Base-by-base conservation (phyloP, 257 asterid genomes). In the Gentiana straminea region DNA sequence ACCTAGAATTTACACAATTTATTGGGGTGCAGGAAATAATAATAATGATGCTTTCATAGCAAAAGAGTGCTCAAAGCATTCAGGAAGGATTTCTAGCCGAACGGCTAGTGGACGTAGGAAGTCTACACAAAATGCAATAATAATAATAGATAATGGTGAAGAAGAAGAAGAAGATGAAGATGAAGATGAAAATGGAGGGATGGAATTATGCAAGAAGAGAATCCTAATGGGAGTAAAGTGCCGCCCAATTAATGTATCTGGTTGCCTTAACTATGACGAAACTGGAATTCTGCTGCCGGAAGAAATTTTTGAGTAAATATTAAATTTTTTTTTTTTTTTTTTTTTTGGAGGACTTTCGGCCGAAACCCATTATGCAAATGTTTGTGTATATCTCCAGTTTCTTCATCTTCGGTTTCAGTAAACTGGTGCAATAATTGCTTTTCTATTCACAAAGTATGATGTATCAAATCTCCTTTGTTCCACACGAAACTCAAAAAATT, bases 221-320 rank as follows among this genome's bases (percentile, higher is more conserved):
- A 83, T 83, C 59, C 78, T 86, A 32, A 77, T 86, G 90, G 94
- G 94, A 15, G 84, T 43, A 1, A 86, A 69, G 55, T 83, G 95
- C 69, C 76, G 76, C 39, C 78, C 90, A 0, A 62, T 81, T 8
- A 75, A 75, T 55, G 48, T 45, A 35, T 81, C 90, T 11, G 88
- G 88, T 47, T 71, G 38, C 12, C 88, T 81, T 59, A 78, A 78
- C 33, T 86, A 86, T 49, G 84, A 81, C 61, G 63, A 74, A 34
- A 54, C 69, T 51, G 95, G 87, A 11, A 54, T 81, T 57, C 66
- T 83, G 33, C 49, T 75, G 57, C 79, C 89, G 13, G 89, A 82
- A 65, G 76, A 79, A 57, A 36, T 69, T 37, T 45, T 45, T 48
- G 55, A 61, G 58, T 55, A 54, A 57, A 24, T 24, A 24, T 24